phyloP scores from a whole-genome alignment of 805 yeast species.

The Sugiyamaella floridensis region DNA sequence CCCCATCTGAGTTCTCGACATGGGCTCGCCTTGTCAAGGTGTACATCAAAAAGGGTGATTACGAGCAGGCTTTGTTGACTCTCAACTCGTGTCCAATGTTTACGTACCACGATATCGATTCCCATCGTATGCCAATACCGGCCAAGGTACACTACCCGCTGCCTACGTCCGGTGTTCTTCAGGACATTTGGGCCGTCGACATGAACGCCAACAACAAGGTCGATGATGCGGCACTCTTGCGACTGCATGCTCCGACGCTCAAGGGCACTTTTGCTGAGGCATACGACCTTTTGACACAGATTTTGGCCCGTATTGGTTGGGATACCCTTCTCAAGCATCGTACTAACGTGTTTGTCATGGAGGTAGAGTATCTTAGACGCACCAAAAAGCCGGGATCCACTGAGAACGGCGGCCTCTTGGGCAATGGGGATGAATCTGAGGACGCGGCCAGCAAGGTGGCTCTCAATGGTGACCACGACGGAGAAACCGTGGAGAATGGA shows the following conservation, averaged over 20 bases:
- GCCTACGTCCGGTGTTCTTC: slow-evolving; percentile 49
- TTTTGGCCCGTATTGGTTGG: slow-evolving; percentile 76
- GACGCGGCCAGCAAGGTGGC: slow-evolving; percentile 3
- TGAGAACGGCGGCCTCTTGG: slow-evolving; percentile 1
- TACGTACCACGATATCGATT: slow-evolving; percentile 41
- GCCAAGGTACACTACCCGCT: slow-evolving; percentile 42
- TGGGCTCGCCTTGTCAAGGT: slow-evolving; percentile 63
- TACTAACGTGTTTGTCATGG: slow-evolving; percentile 74
- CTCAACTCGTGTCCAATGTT: slow-evolving; percentile 74
- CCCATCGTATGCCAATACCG: slow-evolving; percentile 38
- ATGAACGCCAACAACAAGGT: slow-evolving; percentile 30
- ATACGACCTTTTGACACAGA: slow-evolving; percentile 62
- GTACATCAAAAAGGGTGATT: slow-evolving; percentile 51
- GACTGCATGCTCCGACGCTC: slow-evolving; percentile 45
- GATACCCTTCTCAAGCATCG: slow-evolving; percentile 60
- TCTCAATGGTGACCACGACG: slow-evolving; percentile 7
- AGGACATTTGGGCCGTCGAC: slow-evolving; percentile 40
- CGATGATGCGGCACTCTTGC: slow-evolving; percentile 42
- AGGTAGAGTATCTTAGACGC: slow-evolving; percentile 49
- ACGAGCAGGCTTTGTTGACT: slow-evolving; percentile 53
- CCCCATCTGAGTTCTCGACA: slow-evolving; percentile 70
- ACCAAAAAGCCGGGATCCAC: slow-evolving; percentile 14
- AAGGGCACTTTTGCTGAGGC: slow-evolving; percentile 51
- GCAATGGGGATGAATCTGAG: slow-evolving; percentile 17
- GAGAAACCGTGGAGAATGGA: slow-evolving; percentile 4